Conservation (phyloP, 2,329 filamentous ascomycete species). For the Apiospora phragmitis region DNA sequence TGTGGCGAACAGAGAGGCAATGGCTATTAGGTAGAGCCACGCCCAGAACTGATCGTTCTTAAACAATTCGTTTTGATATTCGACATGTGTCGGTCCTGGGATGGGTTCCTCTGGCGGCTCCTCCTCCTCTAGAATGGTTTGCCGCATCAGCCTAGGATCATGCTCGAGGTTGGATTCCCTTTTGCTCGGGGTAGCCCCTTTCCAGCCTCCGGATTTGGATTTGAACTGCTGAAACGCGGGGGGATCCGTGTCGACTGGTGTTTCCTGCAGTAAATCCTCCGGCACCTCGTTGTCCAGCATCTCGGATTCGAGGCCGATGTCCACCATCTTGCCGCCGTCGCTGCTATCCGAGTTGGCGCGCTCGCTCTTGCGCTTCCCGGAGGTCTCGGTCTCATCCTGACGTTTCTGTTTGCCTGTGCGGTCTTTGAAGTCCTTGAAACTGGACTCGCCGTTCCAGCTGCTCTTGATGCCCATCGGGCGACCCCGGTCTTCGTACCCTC, state of each 20-base stretch:
- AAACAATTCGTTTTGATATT: conserved; percentile 67
- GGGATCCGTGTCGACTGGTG: conserved; percentile 51
- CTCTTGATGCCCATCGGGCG: conserved; percentile 58
- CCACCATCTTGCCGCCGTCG: conserved; percentile 72
- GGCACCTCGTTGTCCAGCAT: conserved; percentile 61
- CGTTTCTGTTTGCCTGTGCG: conserved; percentile 39
- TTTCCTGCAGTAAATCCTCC: conserved; percentile 59
- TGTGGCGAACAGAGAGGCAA: conserved; percentile 83
- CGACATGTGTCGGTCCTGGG: conserved; percentile 51
- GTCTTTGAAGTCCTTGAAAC: conserved; percentile 36
- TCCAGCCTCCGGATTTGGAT: conserved; percentile 36
- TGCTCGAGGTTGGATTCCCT: conserved; percentile 47
- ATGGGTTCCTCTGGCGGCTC: conserved; percentile 34
- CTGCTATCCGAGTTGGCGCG: conserved; percentile 34
- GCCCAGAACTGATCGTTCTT: conserved; percentile 90
- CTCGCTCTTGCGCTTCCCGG: conserved; percentile 26
- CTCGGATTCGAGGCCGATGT: conserved; percentile 77
- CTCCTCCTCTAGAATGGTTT: conserved; percentile 39
- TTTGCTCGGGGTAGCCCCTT: conserved; percentile 37
- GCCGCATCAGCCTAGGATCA: conserved; percentile 45
- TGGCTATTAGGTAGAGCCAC: conserved; percentile 81
- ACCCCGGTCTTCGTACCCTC: conserved; percentile 47
- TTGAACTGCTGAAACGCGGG: conserved; percentile 65
- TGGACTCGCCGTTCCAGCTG: conserved; percentile 62
- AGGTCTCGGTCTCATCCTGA: conserved; percentile 37